phyloP scores from a whole-genome alignment of 495 filamentous ascomycete species.

The Xylaria castorea region DNA sequence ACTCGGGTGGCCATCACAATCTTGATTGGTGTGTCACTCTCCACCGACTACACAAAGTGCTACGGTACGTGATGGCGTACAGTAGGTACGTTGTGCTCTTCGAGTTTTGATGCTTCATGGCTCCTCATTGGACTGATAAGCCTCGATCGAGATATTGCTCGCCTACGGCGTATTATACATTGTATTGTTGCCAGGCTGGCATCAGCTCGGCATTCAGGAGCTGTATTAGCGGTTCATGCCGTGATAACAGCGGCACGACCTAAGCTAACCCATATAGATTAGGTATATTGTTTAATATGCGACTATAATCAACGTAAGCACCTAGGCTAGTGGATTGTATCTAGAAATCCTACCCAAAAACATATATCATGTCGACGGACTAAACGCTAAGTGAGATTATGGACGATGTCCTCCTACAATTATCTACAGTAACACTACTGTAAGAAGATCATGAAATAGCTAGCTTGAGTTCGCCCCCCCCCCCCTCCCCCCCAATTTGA shows the following conservation, averaged over 20 bases:
- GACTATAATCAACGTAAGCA: constrained; percentile 1
- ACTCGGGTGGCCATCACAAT: constrained; percentile 13
- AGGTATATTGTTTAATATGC: constrained; percentile 16
- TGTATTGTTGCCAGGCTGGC: constrained; percentile 20
- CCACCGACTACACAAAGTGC: constrained; percentile 17
- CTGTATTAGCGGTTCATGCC: constrained; percentile 26
- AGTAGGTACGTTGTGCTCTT: constrained; percentile 9
- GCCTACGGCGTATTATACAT: constrained; percentile 7
- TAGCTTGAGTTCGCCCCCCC: neutral
- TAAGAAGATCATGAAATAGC: no score
- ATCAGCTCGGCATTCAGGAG: constrained; percentile 27
- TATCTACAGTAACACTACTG: neutral
- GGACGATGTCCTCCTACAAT: neutral
- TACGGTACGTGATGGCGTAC: constrained; percentile 22
- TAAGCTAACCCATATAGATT: constrained; percentile 7
- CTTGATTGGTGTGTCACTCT: constrained; percentile 20
- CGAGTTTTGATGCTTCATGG: neutral
- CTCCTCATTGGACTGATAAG: constrained; percentile 28
- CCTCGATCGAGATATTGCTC: constrained; percentile 18
- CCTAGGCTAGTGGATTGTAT: neutral
- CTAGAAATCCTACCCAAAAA: constrained; percentile 3
- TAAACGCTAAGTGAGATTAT: neutral
- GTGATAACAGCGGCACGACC: constrained; percentile 23
- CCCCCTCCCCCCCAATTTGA: neutral
- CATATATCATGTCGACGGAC: neutral